Conservation (phyloP, 441 rosid genomes). For the Macaranga tanarius region DNA sequence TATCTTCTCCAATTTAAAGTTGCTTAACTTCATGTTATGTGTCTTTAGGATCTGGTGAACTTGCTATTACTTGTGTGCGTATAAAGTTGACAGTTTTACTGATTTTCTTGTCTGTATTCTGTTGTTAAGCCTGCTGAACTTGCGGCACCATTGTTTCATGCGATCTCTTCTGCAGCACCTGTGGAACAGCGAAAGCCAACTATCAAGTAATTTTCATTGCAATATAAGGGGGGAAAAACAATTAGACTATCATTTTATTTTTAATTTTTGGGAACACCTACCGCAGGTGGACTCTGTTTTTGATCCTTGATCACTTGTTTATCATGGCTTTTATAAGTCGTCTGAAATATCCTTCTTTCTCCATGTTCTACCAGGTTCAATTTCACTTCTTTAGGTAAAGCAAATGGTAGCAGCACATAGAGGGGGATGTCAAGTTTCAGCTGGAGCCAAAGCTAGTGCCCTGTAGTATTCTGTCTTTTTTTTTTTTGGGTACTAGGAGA, state of each 20-base stretch:
- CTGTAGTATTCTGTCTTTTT: neutral
- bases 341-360: neutral
- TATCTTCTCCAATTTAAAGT: neutral
- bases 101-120: constrained; percentile 12
- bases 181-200: constrained; percentile 59
- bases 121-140: constrained; percentile 58
- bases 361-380: constrained; percentile 58
- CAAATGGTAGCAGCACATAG: constrained; percentile 48
- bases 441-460: constrained; percentile 13
- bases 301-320: neutral
- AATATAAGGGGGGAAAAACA: neutral
- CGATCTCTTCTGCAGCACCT: constrained; percentile 37
- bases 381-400: constrained; percentile 75
- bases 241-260: neutral
- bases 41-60: neutral
- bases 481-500: neutral
- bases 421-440: neutral
- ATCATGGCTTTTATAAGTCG: neutral
- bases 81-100: neutral
- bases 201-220: constrained; percentile 50
- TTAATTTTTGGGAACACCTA: neutral
- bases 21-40: neutral
- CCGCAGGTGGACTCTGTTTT: neutral
- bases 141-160: constrained; percentile 34
- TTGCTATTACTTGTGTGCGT: neutral